Evolutionary conservation across 768 basidiomycete genomes (phyloP), one percentile per base, ranked within the genome.

Genomic region (Sporobolomyces roseus): DNA sequence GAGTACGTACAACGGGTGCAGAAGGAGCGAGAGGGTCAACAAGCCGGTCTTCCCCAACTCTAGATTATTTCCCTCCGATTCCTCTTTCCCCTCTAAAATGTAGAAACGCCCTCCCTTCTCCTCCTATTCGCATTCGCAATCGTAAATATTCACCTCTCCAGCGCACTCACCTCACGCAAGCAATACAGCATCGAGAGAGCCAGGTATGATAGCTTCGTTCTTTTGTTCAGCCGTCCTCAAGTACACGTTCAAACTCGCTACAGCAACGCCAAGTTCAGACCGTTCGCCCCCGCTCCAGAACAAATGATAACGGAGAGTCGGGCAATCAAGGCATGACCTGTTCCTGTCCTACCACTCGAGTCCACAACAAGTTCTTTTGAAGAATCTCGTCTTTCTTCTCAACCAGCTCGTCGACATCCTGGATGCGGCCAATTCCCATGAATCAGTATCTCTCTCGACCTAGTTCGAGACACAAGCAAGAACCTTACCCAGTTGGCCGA

Each of bases 1-100:
- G 58, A 64, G 52, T 69, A 69, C 52, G 68, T 69, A n/a, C 68
- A 69, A 46, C 62, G 68, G 13, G 62, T 69, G n/a, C 63, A 64
- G 51, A 43, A 59, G 19, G 68, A 69, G 46, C 68, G 68, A 29
- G 63, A 69, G n/a, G 35, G 32, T n/a, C 52, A n/a, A n/a, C n/a
- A 52, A 4, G 59, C 49, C 9, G 60, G 52, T 48, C 58, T 60
- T 19, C 58, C 58, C 33, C 58, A 60, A 49, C 30, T 60, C 6
- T 60, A 46, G 23, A 45, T 8, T 7, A 27, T 7, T 12, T 9
- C 17, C 49, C 25, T 27, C 21, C n/a, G 27, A 10, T 10, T 6
- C 6, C 45, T 46, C 23, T 46, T 46, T 25, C 51, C 25, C n/a
- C 41, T 33, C 41, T 27, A 36, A 14, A 33, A 23, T 32, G n/a